Conservation (phyloP, 2,329 filamentous ascomycete species). For the Elsinoe australis region DNA sequence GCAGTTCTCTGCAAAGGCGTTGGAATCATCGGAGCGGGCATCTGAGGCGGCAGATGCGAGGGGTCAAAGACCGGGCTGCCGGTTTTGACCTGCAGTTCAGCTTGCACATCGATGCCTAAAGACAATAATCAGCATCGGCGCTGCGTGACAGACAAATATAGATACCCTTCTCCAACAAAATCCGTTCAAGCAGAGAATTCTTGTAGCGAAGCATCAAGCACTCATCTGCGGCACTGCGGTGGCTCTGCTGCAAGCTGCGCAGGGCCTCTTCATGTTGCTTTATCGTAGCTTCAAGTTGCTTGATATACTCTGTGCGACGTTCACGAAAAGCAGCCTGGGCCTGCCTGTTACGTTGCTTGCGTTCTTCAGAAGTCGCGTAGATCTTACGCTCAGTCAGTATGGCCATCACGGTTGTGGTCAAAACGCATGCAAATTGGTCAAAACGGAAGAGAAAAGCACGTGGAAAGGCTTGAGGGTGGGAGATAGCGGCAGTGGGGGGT, state of each 20-base stretch:
- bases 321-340: slow-evolving; percentile 96
- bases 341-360: slow-evolving; percentile 94
- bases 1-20: slow-evolving; percentile 73
- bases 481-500: not conserved
- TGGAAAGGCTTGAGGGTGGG: not conserved
- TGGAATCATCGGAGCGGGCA: slow-evolving; percentile 35
- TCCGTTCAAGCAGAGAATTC: slow-evolving; percentile 90
- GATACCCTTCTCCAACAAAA: slow-evolving; percentile 87
- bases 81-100: slow-evolving; percentile 86
- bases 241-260: slow-evolving; percentile 85
- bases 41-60: slow-evolving; percentile 55
- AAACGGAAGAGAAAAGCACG: slow-evolving; percentile 5
- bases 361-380: slow-evolving; percentile 96
- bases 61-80: slow-evolving; percentile 72
- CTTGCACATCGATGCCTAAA: slow-evolving; percentile 95
- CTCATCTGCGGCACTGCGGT: slow-evolving; percentile 89
- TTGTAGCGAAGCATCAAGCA: slow-evolving; percentile 98
- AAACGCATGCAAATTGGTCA: slow-evolving; percentile 5
- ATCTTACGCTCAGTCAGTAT: slow-evolving; percentile 56
- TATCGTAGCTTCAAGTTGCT: slow-evolving; percentile 95
- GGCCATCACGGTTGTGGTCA: slow-evolving; percentile 22
- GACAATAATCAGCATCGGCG: slow-evolving; percentile 7
- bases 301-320: slow-evolving; percentile 96
- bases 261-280: slow-evolving; percentile 93
- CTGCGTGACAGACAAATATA: not conserved